Conservation (phyloP, 805 yeast species). For the Kodamaea kaohsiungensis region DNA sequence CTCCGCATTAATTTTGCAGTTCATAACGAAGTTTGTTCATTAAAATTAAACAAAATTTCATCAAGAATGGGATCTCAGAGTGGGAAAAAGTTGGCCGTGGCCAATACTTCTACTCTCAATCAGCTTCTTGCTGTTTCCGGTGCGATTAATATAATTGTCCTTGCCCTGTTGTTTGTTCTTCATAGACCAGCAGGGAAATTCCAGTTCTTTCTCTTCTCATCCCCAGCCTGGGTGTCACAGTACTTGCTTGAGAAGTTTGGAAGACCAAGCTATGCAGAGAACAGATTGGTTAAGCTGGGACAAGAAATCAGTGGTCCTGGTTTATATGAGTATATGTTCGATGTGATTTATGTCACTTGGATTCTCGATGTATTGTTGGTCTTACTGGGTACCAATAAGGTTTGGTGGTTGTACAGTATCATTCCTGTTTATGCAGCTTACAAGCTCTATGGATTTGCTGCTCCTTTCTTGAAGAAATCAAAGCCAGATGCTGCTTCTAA, state of each 20-base stretch:
- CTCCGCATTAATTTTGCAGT: no score
- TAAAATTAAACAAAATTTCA: not conserved
- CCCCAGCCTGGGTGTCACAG: constrained; percentile 45
- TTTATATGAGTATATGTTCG: constrained; percentile 71
- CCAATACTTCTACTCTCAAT: constrained; percentile 39
- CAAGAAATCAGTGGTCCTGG: constrained; percentile 63
- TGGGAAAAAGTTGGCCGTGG: constrained; percentile 51
- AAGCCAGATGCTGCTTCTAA: not conserved
- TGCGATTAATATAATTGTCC: constrained; percentile 36
- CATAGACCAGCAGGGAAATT: constrained; percentile 48
- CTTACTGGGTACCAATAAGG: constrained; percentile 54
- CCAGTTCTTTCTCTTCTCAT: constrained; percentile 37
- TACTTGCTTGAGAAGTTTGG: constrained; percentile 60
- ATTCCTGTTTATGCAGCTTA: constrained; percentile 55
- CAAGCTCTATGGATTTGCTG: constrained; percentile 44
- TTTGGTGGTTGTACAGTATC: constrained; percentile 56
- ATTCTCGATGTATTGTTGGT: constrained; percentile 54
- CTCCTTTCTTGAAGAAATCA: constrained; percentile 14
- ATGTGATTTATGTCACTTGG: constrained; percentile 66
- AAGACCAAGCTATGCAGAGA: constrained; percentile 52
- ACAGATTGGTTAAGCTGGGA: constrained; percentile 54
- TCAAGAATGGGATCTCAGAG: constrained; percentile 57
- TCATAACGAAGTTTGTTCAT: not conserved
- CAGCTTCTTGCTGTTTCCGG: constrained; percentile 41
- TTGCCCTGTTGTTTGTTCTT: constrained; percentile 26